Evolutionary conservation across 73 alveolate species (phyloP).

Genomic region (Halteria grandinella): DNA sequence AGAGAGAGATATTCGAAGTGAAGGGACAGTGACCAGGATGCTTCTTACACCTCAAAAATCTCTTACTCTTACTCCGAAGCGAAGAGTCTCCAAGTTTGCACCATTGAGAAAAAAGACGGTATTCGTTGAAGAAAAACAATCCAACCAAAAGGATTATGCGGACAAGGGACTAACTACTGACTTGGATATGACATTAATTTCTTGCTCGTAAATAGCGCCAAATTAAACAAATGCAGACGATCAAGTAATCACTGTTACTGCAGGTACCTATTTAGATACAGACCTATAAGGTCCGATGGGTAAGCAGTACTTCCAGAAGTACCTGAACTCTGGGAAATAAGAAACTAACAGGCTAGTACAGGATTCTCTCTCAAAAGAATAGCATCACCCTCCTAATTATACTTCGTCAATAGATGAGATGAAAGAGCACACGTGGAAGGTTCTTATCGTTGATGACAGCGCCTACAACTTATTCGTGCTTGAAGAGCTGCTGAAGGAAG

Average conservation of each 20-base stretch:
- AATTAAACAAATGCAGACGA: too few species aligned
- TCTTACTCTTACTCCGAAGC: neutral
- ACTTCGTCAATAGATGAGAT: neutral
- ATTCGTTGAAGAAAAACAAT: too few species aligned
- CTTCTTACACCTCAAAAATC: too few species aligned
- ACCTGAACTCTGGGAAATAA: neutral
- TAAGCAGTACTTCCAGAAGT: neutral
- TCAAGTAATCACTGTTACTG: too few species aligned
- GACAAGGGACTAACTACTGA: too few species aligned
- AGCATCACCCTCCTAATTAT: too few species aligned
- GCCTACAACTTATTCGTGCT: neutral
- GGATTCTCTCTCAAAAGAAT: neutral
- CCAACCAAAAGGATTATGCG: neutral
- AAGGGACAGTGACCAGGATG: neutral
- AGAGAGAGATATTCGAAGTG: neutral
- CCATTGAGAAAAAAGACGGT: too few species aligned
- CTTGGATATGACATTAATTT: too few species aligned
- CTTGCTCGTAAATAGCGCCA: too few species aligned
- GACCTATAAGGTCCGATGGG: neutral
- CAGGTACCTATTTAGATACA: neutral
- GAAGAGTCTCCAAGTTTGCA: neutral
- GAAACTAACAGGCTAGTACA: neutral
- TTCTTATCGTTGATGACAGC: slow-evolving; percentile 19
- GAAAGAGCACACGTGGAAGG: neutral
- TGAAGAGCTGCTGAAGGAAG: slow-evolving; percentile 15